Evolutionary conservation across 345 rosid species (phyloP).

Genomic region (Salix exigua): DNA sequence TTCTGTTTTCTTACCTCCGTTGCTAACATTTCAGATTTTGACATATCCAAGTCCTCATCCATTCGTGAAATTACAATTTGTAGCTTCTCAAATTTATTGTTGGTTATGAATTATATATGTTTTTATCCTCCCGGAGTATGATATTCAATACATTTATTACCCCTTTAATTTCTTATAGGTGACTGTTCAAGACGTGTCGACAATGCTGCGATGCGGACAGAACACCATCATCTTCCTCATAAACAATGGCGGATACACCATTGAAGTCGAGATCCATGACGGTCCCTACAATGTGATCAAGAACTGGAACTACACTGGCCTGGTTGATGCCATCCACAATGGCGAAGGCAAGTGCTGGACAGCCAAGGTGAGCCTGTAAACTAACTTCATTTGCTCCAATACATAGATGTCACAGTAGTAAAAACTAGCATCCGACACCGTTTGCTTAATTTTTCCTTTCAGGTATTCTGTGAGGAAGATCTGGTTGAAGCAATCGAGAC

Average conservation of each 20-base stretch:
- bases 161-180: slow-evolving; percentile 33
- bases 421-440: not conserved
- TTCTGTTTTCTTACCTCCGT: not conserved
- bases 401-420: not conserved
- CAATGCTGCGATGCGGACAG: slow-evolving; percentile 67
- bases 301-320: slow-evolving; percentile 81
- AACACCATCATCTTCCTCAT: slow-evolving; percentile 66
- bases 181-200: slow-evolving; percentile 72
- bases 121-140: not conserved
- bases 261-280: slow-evolving; percentile 81
- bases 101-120: not conserved
- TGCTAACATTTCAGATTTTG: not conserved
- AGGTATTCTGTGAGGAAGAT: slow-evolving; percentile 68
- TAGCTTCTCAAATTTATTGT: not conserved
- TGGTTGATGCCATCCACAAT: slow-evolving; percentile 68
- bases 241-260: slow-evolving; percentile 81
- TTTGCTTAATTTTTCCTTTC: not conserved
- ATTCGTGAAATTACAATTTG: not conserved
- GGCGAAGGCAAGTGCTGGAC: slow-evolving; percentile 88
- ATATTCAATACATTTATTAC: not conserved
- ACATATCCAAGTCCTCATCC: not conserved
- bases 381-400: not conserved
- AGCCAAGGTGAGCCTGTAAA: slow-evolving; percentile 44
- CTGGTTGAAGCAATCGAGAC: slow-evolving; percentile 51
- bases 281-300: slow-evolving; percentile 85